A percentile compares a stretch with the other conserved stretches of the same genome.
phyloP scores from a whole-genome alignment of 2,329 filamentous ascomycete genomes.

The Pseudogymnoascus sp. region DNA sequence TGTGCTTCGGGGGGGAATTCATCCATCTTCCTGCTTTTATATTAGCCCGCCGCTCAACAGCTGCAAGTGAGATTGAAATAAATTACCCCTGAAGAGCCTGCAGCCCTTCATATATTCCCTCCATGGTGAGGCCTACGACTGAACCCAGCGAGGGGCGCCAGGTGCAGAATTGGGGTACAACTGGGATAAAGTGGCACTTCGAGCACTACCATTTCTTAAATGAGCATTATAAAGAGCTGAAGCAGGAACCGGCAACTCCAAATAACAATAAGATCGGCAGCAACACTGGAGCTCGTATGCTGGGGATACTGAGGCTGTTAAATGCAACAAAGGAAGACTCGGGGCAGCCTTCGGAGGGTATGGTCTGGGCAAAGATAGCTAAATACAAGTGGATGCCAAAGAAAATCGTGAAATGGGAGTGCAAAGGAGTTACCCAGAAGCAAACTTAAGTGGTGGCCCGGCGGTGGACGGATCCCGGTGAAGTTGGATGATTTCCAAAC shows the following conservation, averaged over 20 bases:
- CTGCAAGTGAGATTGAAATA: background rate
- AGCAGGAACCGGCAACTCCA: background rate
- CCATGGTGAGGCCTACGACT: slow-evolving; percentile 8
- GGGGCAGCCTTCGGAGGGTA: background rate
- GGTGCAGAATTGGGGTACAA: slow-evolving; percentile 3
- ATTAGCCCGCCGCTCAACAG: background rate
- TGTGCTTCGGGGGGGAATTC: slow-evolving; percentile 40
- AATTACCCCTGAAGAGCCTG: slow-evolving; percentile 6
- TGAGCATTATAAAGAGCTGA: background rate
- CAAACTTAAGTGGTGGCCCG: background rate
- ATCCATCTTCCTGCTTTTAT: slow-evolving; percentile 4
- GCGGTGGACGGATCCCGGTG: background rate
- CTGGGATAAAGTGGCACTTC: background rate
- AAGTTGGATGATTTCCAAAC: background rate
- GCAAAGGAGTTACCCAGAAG: background rate
- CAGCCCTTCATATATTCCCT: slow-evolving; percentile 5
- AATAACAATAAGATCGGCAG: background rate
- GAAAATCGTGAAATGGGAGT: background rate
- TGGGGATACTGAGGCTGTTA: background rate
- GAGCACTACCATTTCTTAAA: slow-evolving; percentile 4
- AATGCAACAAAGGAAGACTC: background rate
- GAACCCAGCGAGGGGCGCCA: slow-evolving; percentile 1
- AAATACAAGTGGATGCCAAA: background rate
- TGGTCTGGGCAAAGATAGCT: background rate
- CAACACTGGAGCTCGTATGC: background rate